Evolutionary conservation across 2,329 filamentous ascomycete species (phyloP), one percentile per base, ranked within the genome.

Genomic region (Ophiostoma sp.): DNA sequence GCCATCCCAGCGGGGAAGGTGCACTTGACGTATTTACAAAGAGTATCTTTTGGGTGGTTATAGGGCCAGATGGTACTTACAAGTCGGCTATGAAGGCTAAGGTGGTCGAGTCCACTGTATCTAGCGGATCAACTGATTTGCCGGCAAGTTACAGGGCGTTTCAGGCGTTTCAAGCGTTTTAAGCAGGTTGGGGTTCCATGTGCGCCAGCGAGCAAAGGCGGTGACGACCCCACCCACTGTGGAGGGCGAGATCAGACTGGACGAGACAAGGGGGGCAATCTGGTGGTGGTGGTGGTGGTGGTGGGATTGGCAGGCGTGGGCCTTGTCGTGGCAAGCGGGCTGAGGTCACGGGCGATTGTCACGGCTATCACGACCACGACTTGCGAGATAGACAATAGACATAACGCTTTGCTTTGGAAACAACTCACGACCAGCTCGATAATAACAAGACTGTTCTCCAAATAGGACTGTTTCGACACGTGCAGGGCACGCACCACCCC

Each of bases 61-160:
- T 27, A 27, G 27, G 27, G 27, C 27, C 27, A 27, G 27, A 27
- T 1, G 27, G 27, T 27, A 27, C 27, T 27, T 27, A 27, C 27
- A 27, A 27, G 27, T 27, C 27, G 27, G 27, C 27, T 27, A 27
- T 27, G 27, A 27, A 27, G 27, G 27, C 27, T 27, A 27, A 27
- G 27, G 27, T 27, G 27, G 27, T 27, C 27, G 27, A 27, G 27
- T 27, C 27, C 27, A 27, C 27, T 27, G 27, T 27, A 27, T 27
- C 27, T 27, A 27, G 38, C 69, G 68, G 69, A 69, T 69, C 68
- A 69, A 69, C 66, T 62, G 66, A 69, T 67, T 69, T 16, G 67
- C 69, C 67, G 69, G 44, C 36, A n/a, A 62, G 40, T 66, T 65
- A 47, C 41, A 62, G 38, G 27, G 58, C 58, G 11, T 8, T 14